Percentiles rank a stretch among this genome's conserved stretches.
phyloP scores from a whole-genome alignment of 2,329 filamentous ascomycete genomes.

The Neospermospora avenae region DNA sequence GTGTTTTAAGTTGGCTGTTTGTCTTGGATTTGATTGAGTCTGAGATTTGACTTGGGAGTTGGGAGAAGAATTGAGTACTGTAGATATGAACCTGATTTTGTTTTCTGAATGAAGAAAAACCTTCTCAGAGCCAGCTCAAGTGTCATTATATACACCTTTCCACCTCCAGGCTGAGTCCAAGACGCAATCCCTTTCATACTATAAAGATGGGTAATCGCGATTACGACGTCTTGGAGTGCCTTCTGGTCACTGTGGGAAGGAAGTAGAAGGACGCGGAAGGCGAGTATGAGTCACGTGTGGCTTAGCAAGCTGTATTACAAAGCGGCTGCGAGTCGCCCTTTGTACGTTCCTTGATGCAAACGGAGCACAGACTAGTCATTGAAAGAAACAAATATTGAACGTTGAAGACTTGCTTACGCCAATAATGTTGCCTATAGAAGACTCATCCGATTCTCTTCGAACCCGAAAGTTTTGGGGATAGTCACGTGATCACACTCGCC shows the following conservation, averaged over 20 bases:
- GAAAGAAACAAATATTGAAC: too few species aligned
- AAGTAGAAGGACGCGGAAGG: conserved; percentile 12
- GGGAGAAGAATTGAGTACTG: not conserved
- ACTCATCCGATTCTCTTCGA: too few species aligned
- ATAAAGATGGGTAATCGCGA: conserved; percentile 25
- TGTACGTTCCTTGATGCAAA: not conserved
- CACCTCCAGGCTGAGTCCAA: conserved; percentile 20
- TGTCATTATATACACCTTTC: conserved; percentile 22
- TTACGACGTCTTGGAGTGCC: conserved; percentile 18
- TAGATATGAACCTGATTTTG: conserved; percentile 8
- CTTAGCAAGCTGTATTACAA: conserved; percentile 12
- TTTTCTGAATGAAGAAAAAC: conserved; percentile 29
- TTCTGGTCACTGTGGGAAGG: conserved; percentile 25
- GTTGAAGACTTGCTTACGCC: not conserved
- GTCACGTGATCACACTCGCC: not conserved
- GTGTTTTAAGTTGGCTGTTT: not conserved
- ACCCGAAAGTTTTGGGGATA: too few species aligned
- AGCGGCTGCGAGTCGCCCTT: conserved; percentile 39
- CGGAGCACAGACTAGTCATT: too few species aligned
- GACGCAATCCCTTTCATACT: conserved; percentile 17
- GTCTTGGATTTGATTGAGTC: conserved; percentile 5
- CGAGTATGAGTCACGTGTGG: not conserved
- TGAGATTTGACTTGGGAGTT: not conserved
- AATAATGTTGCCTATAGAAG: too few species aligned
- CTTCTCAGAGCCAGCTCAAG: conserved; percentile 4